Evolutionary conservation across 2,329 filamentous ascomycete species (phyloP).

Genomic region (Venturia carpophila): DNA sequence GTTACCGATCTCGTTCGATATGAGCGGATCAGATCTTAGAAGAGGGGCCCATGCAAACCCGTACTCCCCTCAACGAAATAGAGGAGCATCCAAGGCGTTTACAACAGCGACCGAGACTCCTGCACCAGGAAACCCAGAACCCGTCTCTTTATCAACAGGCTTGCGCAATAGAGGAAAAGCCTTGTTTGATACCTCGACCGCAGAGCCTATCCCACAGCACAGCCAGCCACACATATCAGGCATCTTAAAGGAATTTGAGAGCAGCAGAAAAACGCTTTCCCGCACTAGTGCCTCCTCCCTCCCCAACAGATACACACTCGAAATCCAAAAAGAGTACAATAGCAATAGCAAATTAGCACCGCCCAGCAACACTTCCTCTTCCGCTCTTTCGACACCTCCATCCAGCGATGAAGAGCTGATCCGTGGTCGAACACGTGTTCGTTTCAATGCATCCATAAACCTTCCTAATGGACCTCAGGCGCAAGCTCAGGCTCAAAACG

Average conservation of each 20-base stretch:
- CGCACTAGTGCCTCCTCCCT: background rate
- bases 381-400: background rate
- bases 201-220: background rate
- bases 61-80: no score
- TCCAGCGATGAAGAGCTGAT: background rate
- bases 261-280: background rate
- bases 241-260: background rate
- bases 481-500: background rate
- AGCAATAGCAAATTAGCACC: background rate
- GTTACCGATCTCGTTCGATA: no score
- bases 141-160: background rate
- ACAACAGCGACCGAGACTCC: background rate
- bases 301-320: no score
- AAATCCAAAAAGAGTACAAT: no score
- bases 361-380: background rate
- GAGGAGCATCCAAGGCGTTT: no score
- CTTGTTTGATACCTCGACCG: background rate
- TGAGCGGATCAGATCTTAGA: no score
- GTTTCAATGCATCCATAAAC: background rate
- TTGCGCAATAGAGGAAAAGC: background rate
- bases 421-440: background rate
- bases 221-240: background rate
- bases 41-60: no score
- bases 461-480: no score
- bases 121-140: background rate